These are phyloP conservation scores for Beauveria pseudobassiana DNA, from an alignment of 2,329 filamentous ascomycete genomes.

Conservation along the genomic window DNA sequence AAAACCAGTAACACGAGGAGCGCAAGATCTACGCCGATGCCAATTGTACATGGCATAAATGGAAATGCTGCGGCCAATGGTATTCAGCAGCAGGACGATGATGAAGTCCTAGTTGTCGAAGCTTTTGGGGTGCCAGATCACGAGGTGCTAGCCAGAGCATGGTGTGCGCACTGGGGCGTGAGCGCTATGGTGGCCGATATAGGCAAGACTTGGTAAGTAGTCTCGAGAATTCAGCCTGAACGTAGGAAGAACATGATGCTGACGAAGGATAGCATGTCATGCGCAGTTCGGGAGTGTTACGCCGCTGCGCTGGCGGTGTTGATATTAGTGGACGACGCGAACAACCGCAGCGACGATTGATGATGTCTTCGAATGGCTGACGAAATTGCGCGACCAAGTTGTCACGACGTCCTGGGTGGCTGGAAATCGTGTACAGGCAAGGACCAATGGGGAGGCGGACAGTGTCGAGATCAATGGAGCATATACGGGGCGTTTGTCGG, in stretches of 20 bases:
- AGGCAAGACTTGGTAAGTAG: slow-evolving; percentile 54
- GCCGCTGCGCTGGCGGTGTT: slow-evolving; percentile 66
- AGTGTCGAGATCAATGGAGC: too few relatives aligned
- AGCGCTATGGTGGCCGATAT: slow-evolving; percentile 64
- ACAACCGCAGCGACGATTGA: background rate
- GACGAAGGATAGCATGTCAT: slow-evolving; percentile 50
- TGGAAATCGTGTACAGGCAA: background rate
- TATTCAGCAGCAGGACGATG: slow-evolving; percentile 43
- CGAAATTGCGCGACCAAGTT: background rate
- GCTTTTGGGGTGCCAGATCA: slow-evolving; percentile 68
- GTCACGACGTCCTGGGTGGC: background rate
- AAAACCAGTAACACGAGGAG: slow-evolving; percentile 19
- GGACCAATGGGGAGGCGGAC: background rate
- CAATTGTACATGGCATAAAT: slow-evolving; percentile 20
- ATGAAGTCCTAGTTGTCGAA: slow-evolving; percentile 64
- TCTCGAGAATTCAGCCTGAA: background rate
- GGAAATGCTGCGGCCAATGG: slow-evolving; percentile 9
- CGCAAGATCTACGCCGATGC: slow-evolving; percentile 28
- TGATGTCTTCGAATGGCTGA: background rate
- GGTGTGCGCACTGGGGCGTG: slow-evolving; percentile 70
- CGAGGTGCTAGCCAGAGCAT: slow-evolving; percentile 67
- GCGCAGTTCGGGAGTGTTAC: slow-evolving; percentile 68
- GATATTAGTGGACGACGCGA: slow-evolving; percentile 52
- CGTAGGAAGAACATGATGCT: background rate
- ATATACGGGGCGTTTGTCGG: background rate